Base-by-base conservation (phyloP, 139 green algal species). In the Desmodesmus armatus region DNA sequence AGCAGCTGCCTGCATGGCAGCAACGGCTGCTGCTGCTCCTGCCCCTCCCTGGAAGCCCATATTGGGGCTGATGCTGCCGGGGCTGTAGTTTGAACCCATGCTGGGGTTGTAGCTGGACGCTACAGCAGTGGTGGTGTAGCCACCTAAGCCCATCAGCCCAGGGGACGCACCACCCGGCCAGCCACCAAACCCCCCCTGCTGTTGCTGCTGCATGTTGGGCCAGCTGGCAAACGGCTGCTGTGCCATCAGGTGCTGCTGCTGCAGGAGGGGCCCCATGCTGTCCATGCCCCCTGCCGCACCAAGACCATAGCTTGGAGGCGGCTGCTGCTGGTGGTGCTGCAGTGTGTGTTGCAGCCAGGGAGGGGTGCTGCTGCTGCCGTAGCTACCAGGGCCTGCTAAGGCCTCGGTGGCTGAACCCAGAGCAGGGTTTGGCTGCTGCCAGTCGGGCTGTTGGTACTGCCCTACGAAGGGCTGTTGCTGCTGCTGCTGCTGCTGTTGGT, bases 401-500 rank as follows among this genome's bases (percentile, higher is more conserved):
- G n/a, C n/a, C n/a, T n/a, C n/a, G n/a, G n/a, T n/a, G n/a, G n/a
- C n/a, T n/a, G n/a, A n/a, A n/a, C n/a, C n/a, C n/a, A n/a, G n/a
- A n/a, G n/a, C n/a, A n/a, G n/a, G n/a, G n/a, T 39, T 3, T 55
- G 3, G 37, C 3, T n/a, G 37, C 35, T 29, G 67, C 7, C 47
- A 55, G 7, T 55, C 9, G 47, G 47, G 47, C 47, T 55, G 47
- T 55, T 55, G n/a, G n/a, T n/a, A n/a, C n/a, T n/a, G 35, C 13
- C 21, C 39, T 35, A 25, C 25, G 37, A 31, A 49, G 5, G 35
- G 35, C 25, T 49, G 37, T 47, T 75, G 43, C 73, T 63, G 73
- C 49, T 82, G 74, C 74, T 71, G 74, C 74, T 69, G 51, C 51
- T 82, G 75, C 33, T 82, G 51, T 53, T 35, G 51, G 43, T 67